Base-by-base conservation (phyloP, 1,284 basidiomycete genomes). In the Golubevia sp. region DNA sequence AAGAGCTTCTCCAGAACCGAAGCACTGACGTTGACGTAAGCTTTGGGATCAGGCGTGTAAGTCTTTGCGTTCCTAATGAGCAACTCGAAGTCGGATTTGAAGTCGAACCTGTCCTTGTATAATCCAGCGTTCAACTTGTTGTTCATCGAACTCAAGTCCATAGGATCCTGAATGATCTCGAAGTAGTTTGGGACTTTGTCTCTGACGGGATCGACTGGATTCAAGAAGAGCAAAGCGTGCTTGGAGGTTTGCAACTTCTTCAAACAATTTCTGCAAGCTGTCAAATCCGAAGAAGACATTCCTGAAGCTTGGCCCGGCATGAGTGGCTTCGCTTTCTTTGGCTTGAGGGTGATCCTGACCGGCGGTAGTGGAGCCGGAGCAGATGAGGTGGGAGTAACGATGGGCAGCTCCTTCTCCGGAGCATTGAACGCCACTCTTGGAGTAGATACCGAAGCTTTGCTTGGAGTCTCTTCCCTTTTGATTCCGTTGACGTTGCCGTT, bases 101-200 rank as follows among this genome's bases (percentile, higher is more conserved):
- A 96, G 21, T 88, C 91, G 77, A 91, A 89, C 23, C 94, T 90
- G 74, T 92, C 89, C 66, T 89, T 88, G 86, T 98, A 99, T 59
- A 80, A 70, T 0, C 94, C 94, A 64, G 88, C 89, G 74, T 93
- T 90, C 24, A 99, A 86, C 84, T 97, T 98, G 59, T 91, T 91
- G 21, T 87, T 87, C 86, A 97, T 92, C 0, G 94, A 95, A 56
- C 90, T 90, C 13, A 99, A 86, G 82, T 99, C 96, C 93, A 99
- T 98, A 0, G 97, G 96, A 15, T 91, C 87, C 82, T 92, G 92
- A 85, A 99, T 92, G 63, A 96, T 86, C 58, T 92, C 89, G 74
- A 94, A 93, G 84, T 98, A 98, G 61, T 83, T 67, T 2, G 76
- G 76, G 21, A 76, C 80, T 59, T 73, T 66, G 38, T 82, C 81